Percentiles rank a stretch among this genome's conserved stretches.
These are phyloP conservation scores for Begonia fuchsioides DNA, from an alignment of 306 rosid species.

Conservation along the genomic window DNA sequence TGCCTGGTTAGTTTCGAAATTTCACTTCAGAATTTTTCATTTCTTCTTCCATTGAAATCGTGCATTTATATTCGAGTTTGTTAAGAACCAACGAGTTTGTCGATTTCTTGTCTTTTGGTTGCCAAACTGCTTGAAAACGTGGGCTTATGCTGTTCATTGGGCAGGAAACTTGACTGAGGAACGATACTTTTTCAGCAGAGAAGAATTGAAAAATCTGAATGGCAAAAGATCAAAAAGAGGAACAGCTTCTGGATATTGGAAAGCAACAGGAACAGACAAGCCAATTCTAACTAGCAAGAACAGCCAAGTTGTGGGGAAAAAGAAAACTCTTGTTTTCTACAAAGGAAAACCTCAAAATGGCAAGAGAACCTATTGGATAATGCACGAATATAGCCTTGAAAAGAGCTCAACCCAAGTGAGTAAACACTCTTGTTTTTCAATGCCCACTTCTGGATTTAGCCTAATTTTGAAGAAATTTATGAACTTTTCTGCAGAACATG, in stretches of 20 bases:
- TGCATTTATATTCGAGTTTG: no score
- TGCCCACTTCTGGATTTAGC: not conserved
- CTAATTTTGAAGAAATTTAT: not conserved
- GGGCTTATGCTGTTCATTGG: constrained; percentile 1
- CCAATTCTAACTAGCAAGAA: not conserved
- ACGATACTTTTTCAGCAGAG: constrained; percentile 59
- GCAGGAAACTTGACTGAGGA: constrained; percentile 32
- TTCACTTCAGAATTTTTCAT: not conserved
- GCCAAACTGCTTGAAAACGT: not conserved
- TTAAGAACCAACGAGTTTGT: not conserved
- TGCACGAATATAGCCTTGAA: constrained; percentile 10
- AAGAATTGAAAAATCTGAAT: constrained; percentile 47
- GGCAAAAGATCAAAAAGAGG: constrained; percentile 63
- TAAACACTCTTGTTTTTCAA: not conserved
- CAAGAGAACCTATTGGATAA: constrained; percentile 5
- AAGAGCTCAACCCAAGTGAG: not conserved
- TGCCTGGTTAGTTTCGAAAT: constrained; percentile 32
- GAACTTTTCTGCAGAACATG: not conserved
- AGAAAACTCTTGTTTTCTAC: constrained; percentile 6
- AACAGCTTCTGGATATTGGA: constrained; percentile 66
- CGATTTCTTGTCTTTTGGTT: no score
- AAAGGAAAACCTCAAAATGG: not conserved
- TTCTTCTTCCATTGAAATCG: not conserved
- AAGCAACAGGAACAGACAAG: constrained; percentile 46
- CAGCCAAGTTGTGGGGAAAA: constrained; percentile 2